phyloP scores from a whole-genome alignment of 1,139 yeast species.

The Blastobotrys niveus region DNA sequence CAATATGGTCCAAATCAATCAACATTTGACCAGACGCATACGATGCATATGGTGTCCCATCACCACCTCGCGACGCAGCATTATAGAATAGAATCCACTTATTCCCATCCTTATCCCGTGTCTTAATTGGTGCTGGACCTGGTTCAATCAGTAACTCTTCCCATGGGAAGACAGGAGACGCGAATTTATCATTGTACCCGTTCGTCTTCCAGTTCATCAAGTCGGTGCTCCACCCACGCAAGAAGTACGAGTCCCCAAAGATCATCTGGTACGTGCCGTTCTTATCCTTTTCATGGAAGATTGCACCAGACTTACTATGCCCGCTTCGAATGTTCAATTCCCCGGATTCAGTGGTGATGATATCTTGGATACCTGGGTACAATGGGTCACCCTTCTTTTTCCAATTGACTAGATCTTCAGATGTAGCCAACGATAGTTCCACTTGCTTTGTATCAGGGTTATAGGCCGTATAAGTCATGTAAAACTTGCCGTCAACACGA shows the following conservation, averaged over 20 bases:
- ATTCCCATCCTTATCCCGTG: constrained; percentile 5
- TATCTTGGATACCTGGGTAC: constrained; percentile 9
- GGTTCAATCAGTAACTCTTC: constrained; percentile 15
- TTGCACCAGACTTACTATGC: constrained; percentile 1
- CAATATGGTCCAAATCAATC: constrained; percentile 12
- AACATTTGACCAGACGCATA: constrained; percentile 18
- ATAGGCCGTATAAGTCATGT: constrained; percentile 15
- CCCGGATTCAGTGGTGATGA: background rate
- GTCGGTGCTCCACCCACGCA: constrained; percentile 1
- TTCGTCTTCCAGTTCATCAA: constrained; percentile 13
- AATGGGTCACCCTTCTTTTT: too few species aligned
- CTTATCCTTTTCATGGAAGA: background rate
- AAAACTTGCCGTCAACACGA: constrained; percentile 14
- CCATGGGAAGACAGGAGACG: constrained; percentile 14
- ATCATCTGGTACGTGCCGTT: constrained; percentile 1
- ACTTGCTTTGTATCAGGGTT: constrained; percentile 13
- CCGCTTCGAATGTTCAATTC: too few species aligned
- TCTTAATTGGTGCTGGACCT: constrained; percentile 17
- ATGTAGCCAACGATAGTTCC: constrained; percentile 15
- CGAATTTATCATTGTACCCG: constrained; percentile 7
- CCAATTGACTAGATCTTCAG: constrained; percentile 15
- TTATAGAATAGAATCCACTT: constrained; percentile 16
- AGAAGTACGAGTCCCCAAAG: background rate
- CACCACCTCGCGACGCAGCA: constrained; percentile 14
- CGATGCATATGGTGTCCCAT: constrained; percentile 1